Evolutionary conservation across 768 basidiomycete species (phyloP).

Genomic region (Clitopilus hobsonii): DNA sequence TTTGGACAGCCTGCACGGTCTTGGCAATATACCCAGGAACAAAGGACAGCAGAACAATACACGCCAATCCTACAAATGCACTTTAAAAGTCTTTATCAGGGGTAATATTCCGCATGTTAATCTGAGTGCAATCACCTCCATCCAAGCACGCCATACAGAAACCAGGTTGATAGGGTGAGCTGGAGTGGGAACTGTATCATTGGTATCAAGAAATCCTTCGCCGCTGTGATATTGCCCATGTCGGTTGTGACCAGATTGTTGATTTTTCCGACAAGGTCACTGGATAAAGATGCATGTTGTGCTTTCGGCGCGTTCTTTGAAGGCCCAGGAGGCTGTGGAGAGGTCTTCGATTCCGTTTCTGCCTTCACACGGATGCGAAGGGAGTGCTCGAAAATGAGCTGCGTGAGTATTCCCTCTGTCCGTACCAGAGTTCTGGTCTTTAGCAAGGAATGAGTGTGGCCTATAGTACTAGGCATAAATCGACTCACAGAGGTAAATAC

Average conservation of each 20-base stretch:
- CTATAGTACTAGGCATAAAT: slow-evolving; percentile 6
- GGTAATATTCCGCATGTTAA: neutral
- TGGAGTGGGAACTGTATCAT: slow-evolving; percentile 37
- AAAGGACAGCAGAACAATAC: slow-evolving; percentile 50
- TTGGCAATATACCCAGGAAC: slow-evolving; percentile 54
- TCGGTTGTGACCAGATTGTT: slow-evolving; percentile 76
- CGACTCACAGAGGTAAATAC: slow-evolving; percentile 37
- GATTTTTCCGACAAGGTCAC: slow-evolving; percentile 66
- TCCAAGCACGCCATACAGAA: slow-evolving; percentile 43
- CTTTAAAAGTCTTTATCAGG: slow-evolving; percentile 19
- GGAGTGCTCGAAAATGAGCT: slow-evolving; percentile 38
- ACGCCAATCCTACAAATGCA: slow-evolving; percentile 52
- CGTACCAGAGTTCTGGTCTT: slow-evolving; percentile 45
- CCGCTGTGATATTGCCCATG: slow-evolving; percentile 30
- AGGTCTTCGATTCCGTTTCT: slow-evolving; percentile 12
- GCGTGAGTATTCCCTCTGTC: slow-evolving; percentile 37
- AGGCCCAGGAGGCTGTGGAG: slow-evolving; percentile 5
- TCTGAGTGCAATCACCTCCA: no score
- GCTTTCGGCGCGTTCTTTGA: slow-evolving; percentile 27
- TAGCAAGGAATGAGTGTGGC: slow-evolving; percentile 32
- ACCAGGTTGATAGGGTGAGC: slow-evolving; percentile 31
- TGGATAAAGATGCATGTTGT: slow-evolving; percentile 17
- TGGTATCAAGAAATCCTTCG: slow-evolving; percentile 29
- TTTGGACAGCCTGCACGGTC: slow-evolving; percentile 42
- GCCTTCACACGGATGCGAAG: slow-evolving; percentile 62